Percentiles rank a stretch among this genome's conserved stretches.
These are phyloP conservation scores for Brassica cretica DNA, from an alignment of 345 rosid species.

Conservation along the genomic window DNA sequence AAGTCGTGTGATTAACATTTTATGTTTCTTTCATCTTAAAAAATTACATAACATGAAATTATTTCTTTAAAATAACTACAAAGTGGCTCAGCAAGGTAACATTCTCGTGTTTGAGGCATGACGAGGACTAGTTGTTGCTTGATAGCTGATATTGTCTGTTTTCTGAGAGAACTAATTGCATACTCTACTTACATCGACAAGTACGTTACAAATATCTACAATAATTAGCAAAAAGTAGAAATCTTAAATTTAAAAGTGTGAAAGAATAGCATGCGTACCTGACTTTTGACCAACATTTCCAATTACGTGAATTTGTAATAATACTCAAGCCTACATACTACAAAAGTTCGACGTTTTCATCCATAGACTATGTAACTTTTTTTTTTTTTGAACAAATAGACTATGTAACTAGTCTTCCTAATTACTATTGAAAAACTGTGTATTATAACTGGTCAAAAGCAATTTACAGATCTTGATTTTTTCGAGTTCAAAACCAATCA, in stretches of 20 bases:
- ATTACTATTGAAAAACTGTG: neutral
- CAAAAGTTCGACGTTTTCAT: neutral
- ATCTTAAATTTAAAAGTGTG: neutral
- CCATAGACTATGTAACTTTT: neutral
- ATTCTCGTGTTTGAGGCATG: slow-evolving; percentile 34
- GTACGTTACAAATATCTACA: neutral
- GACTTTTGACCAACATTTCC: neutral
- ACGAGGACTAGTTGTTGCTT: slow-evolving; percentile 28
- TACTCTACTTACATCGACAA: slow-evolving; percentile 6
- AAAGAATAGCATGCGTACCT: slow-evolving; percentile 8
- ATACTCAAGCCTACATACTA: neutral
- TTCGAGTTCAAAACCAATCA: neutral
- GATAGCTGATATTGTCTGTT: neutral
- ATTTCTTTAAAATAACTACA: neutral
- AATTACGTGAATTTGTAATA: neutral
- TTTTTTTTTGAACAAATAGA: neutral
- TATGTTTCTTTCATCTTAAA: slow-evolving; percentile 9
- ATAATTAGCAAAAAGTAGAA: neutral
- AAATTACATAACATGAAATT: neutral
- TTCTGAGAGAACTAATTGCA: neutral
- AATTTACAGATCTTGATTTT: neutral
- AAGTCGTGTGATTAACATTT: slow-evolving; percentile 7
- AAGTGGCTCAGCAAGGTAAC: slow-evolving; percentile 14
- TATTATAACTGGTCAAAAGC: neutral
- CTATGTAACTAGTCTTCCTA: neutral